Conservation (phyloP, 352 stramenopile species). For the Phytopythium boreale region DNA sequence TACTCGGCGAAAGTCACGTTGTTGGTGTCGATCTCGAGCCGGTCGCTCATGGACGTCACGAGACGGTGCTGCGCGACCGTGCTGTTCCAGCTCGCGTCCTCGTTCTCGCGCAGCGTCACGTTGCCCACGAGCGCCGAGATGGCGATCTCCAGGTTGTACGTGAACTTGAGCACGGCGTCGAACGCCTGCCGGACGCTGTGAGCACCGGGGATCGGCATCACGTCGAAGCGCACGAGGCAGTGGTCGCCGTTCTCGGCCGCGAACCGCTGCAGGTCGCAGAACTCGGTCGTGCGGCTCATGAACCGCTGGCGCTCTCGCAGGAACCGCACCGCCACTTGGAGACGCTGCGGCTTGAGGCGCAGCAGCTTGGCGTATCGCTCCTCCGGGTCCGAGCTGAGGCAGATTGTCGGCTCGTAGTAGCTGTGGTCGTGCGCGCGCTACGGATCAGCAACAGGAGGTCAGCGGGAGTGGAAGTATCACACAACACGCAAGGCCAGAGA, state of each 20-base stretch:
- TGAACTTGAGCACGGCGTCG: conserved; percentile 37
- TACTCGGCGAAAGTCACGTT: conserved; percentile 36
- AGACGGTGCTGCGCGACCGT: conserved; percentile 35
- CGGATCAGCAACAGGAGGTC: not conserved
- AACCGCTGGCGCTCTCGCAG: conserved; percentile 27
- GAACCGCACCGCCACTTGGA: conserved; percentile 32
- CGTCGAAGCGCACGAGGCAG: conserved; percentile 34
- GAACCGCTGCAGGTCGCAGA: conserved; percentile 35
- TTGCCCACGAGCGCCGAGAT: conserved; percentile 35
- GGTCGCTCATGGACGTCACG: conserved; percentile 22
- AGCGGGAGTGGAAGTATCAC: not conserved
- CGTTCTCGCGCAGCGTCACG: conserved; percentile 40
- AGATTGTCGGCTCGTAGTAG: conserved; percentile 29
- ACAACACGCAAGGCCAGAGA: not conserved
- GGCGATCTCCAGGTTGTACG: conserved; percentile 42
- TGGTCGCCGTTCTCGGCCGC: conserved; percentile 31
- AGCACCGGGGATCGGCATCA: conserved; percentile 30
- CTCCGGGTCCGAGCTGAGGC: conserved; percentile 15
- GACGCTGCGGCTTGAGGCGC: conserved; percentile 29
- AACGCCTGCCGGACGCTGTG: conserved; percentile 32
- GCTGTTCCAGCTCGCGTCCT: conserved; percentile 24
- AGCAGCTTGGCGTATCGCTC: conserved; percentile 26
- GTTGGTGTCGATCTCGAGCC: conserved; percentile 34
- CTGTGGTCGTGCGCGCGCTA: conserved; percentile 28
- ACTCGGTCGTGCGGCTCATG: conserved; percentile 30